Percentiles rank a stretch among this genome's conserved stretches.
Evolutionary conservation across 345 rosid species (phyloP).

Genomic region (Geranium rotundifolium): DNA sequence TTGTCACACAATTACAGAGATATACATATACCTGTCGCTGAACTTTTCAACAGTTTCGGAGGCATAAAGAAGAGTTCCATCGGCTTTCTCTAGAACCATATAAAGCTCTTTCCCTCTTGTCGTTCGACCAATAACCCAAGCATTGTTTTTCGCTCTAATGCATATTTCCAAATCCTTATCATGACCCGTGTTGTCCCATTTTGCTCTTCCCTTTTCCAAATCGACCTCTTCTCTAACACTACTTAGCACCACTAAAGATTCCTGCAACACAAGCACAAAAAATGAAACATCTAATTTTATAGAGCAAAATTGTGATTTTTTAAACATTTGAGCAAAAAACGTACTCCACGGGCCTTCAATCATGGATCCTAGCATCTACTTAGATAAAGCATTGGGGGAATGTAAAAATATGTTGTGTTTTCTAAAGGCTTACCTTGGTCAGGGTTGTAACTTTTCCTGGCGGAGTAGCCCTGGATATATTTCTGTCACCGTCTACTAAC

Average conservation of each 20-base stretch:
- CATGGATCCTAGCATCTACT: no score
- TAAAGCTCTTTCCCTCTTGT: conserved; percentile 74
- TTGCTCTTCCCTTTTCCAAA: conserved; percentile 53
- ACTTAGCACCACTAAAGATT: conserved; percentile 64
- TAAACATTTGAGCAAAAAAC: no score
- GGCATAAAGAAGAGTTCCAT: conserved; percentile 76
- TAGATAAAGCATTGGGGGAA: no score
- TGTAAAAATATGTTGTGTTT: no score
- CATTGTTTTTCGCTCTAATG: conserved; percentile 65
- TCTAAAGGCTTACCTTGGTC: conserved; percentile 39
- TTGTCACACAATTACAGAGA: no score
- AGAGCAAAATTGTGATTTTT: no score
- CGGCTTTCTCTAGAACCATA: conserved; percentile 82
- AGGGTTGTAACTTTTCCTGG: conserved; percentile 81
- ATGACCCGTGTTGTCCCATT: conserved; percentile 22
- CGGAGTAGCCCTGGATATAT: conserved; percentile 81
- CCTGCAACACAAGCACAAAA: conserved; percentile 28
- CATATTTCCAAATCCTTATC: conserved; percentile 80
- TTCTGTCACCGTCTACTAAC: conserved; percentile 63
- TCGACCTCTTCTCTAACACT: conserved; percentile 86
- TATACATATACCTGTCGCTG: conserved; percentile 71
- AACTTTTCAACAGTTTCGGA: conserved; percentile 85
- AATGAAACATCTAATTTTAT: no score
- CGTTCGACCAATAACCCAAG: conserved; percentile 68
- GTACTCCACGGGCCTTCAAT: no score